phyloP scores from a whole-genome alignment of 2,329 filamentous ascomycete genomes.

The Stemphylium beticola region DNA sequence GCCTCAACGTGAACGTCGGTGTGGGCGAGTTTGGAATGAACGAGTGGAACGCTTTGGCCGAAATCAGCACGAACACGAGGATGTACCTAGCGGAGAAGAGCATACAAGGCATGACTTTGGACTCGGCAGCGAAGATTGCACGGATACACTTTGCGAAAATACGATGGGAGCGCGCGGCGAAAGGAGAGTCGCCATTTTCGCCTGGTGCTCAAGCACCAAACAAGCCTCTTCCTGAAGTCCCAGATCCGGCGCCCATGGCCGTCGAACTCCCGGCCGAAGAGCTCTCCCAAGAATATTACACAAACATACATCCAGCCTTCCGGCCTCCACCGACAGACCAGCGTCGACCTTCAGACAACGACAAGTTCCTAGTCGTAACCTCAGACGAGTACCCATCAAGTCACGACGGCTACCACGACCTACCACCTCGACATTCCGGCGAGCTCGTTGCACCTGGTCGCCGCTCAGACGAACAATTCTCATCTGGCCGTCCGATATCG shows the following conservation, averaged over 20 bases:
- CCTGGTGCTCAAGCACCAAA: conserved; percentile 35
- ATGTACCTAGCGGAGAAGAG: conserved; percentile 77
- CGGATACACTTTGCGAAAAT: conserved; percentile 80
- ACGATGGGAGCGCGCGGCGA: conserved; percentile 63
- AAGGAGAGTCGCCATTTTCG: conserved; percentile 33
- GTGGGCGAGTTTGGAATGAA: conserved; percentile 99
- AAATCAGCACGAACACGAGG: conserved; percentile 91
- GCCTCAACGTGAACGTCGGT: conserved; percentile 94
- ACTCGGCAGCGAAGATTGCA: conserved; percentile 79
- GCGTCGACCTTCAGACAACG: conserved; percentile 41
- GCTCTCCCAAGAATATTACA: conserved; percentile 48
- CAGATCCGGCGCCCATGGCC: conserved; percentile 55
- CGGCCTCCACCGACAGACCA: conserved; percentile 47
- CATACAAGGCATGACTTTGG: conserved; percentile 77
- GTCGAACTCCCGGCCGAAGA: conserved; percentile 67
- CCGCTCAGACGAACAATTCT: conserved; percentile 42
- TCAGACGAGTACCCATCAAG: conserved; percentile 61
- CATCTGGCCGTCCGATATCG: conserved; percentile 25
- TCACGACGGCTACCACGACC: conserved; percentile 48
- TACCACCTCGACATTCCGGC: conserved; percentile 53
- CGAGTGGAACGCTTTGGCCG: conserved; percentile 91
- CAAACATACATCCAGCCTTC: conserved; percentile 27
- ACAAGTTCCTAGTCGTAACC: conserved; percentile 63
- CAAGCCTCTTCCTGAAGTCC: conserved; percentile 43
- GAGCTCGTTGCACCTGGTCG: conserved; percentile 67